Percentiles rank a stretch among this genome's conserved stretches.
phyloP scores from a whole-genome alignment of 306 rosid species.

The Hippophae gyantsensis region DNA sequence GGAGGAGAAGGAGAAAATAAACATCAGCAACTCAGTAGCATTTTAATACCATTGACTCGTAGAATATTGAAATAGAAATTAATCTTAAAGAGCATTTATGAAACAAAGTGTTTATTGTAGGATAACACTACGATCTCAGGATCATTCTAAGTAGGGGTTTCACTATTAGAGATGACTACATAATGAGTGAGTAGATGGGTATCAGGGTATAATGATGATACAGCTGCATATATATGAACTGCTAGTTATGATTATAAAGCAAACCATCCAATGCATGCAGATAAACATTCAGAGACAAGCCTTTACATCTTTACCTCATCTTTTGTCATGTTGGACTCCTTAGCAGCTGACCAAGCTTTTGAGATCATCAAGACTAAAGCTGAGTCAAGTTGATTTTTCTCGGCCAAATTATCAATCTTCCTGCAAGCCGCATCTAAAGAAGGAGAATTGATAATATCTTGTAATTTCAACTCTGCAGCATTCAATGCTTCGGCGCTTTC shows the following conservation, averaged over 20 bases:
- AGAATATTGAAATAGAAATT: background rate
- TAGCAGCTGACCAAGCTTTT: conserved; percentile 96
- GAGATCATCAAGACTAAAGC: conserved; percentile 88
- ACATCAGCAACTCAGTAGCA: background rate
- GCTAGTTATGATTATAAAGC: background rate
- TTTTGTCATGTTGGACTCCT: conserved; percentile 72
- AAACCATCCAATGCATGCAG: background rate
- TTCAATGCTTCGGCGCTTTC: conserved; percentile 73
- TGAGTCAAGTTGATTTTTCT: conserved; percentile 76
- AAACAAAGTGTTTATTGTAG: too few species aligned
- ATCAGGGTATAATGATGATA: too few species aligned
- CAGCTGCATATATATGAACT: too few species aligned
- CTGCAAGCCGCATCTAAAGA: conserved; percentile 78
- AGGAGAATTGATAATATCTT: conserved; percentile 84
- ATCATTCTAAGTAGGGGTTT: too few species aligned
- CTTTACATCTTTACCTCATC: conserved; percentile 50
- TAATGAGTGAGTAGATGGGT: too few species aligned
- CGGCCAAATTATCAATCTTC: conserved; percentile 89
- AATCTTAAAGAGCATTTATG: too few species aligned
- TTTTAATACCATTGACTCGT: background rate
- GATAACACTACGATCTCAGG: too few species aligned
- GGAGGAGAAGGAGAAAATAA: background rate
- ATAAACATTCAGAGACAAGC: background rate
- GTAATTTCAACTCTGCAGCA: conserved; percentile 81
- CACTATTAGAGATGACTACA: too few species aligned